Conservation (phyloP, 2,329 filamentous ascomycete genomes). For the Ophiobolus disseminans region DNA sequence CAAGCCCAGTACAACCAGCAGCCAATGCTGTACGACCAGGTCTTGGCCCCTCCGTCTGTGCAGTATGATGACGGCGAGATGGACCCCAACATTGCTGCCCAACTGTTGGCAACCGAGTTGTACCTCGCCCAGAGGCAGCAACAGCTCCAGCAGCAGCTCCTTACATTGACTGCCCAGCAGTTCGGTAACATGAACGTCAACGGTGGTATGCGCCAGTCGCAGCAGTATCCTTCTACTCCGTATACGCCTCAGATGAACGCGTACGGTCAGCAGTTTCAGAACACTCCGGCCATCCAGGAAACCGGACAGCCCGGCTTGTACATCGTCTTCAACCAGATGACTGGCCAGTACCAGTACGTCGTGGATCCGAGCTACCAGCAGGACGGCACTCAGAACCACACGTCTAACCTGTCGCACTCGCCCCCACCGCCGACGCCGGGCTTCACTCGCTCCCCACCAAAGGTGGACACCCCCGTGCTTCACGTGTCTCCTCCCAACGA, state of each 20-base stretch:
- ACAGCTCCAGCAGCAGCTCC: slow-evolving; percentile 89
- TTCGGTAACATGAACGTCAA: slow-evolving; percentile 70
- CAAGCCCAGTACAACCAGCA: slow-evolving; percentile 53
- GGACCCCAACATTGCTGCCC: slow-evolving; percentile 85
- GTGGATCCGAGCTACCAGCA: slow-evolving; percentile 70
- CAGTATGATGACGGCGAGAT: slow-evolving; percentile 74
- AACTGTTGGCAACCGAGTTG: slow-evolving; percentile 88
- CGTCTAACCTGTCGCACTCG: slow-evolving; percentile 52
- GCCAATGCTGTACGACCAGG: slow-evolving; percentile 75
- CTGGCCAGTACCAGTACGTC: slow-evolving; percentile 82
- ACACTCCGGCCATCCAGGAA: slow-evolving; percentile 69
- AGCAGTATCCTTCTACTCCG: slow-evolving; percentile 60
- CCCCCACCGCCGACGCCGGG: slow-evolving; percentile 56
- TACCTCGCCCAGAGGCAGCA: slow-evolving; percentile 95
- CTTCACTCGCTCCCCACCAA: slow-evolving; percentile 47
- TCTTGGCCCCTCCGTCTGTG: slow-evolving; percentile 82
- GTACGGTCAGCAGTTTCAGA: slow-evolving; percentile 72
- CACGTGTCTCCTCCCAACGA: slow-evolving; percentile 82
- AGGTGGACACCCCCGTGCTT: slow-evolving; percentile 63
- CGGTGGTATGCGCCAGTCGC: slow-evolving; percentile 49
- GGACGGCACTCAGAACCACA: slow-evolving; percentile 29
- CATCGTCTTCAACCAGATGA: slow-evolving; percentile 83
- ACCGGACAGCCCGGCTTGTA: slow-evolving; percentile 78
- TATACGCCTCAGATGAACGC: slow-evolving; percentile 63
- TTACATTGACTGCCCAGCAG: slow-evolving; percentile 71